These are phyloP conservation scores for Nicotiana sylvestris DNA, from an alignment of 257 asterid genomes.

Conservation along the genomic window DNA sequence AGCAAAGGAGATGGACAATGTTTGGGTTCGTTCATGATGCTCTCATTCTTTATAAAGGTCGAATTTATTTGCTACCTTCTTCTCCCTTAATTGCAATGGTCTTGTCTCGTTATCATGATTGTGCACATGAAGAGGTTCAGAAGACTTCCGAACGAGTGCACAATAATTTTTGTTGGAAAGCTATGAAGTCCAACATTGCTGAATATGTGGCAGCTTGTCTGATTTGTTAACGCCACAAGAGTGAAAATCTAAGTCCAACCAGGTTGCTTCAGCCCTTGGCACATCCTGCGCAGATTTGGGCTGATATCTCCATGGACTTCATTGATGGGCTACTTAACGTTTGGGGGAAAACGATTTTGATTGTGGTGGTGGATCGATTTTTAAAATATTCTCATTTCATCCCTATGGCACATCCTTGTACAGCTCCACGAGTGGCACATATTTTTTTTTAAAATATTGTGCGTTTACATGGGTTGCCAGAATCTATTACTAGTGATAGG, in stretches of 20 bases:
- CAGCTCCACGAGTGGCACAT: neutral
- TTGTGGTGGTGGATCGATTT: neutral
- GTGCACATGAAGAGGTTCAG: neutral
- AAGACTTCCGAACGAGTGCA: neutral
- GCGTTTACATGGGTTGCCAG: neutral
- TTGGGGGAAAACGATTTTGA: neutral
- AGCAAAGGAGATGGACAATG: neutral
- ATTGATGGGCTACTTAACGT: neutral
- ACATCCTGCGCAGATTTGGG: neutral
- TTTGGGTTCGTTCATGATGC: neutral
- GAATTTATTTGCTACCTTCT: neutral
- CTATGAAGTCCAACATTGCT: neutral
- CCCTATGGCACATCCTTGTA: neutral
- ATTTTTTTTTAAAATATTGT: neutral
- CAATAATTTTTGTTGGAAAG: neutral
- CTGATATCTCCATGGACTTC: neutral
- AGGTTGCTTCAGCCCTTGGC: neutral
- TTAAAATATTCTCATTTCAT: too few species aligned
- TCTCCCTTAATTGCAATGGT: neutral
- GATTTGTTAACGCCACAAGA: neutral
- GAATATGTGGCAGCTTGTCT: neutral
- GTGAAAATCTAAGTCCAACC: neutral
- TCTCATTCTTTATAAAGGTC: neutral
- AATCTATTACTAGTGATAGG: neutral
- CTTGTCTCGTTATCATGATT: neutral